A percentile compares a stretch with the other conserved stretches of the same genome.
Conservation (phyloP, 1,139 yeast genomes). For the Lipomyces yarrowii region DNA sequence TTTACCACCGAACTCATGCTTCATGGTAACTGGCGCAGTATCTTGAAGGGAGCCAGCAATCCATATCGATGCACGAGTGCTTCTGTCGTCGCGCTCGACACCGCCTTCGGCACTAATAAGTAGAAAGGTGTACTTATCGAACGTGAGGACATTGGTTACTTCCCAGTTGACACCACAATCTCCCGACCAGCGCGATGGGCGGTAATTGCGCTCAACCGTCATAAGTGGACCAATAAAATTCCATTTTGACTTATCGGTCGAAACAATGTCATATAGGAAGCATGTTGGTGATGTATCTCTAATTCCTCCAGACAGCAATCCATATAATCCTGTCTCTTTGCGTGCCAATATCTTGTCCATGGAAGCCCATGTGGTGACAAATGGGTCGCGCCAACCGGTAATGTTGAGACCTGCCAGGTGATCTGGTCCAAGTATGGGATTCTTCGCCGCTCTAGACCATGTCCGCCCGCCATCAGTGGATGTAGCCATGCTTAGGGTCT, state of each 20-base stretch:
- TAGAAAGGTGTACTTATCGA: neutral
- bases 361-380: constrained; percentile 10
- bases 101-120: constrained; percentile 14
- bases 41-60: neutral
- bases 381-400: constrained; percentile 20
- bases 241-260: constrained; percentile 1
- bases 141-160: constrained; percentile 6
- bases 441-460: constrained; percentile 1
- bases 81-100: neutral
- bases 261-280: constrained; percentile 8
- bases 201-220: constrained; percentile 5
- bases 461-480: constrained; percentile 13
- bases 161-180: constrained; percentile 18
- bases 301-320: constrained; percentile 14
- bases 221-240: constrained; percentile 10
- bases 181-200: constrained; percentile 13
- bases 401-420: constrained; percentile 3
- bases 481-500: constrained; percentile 11
- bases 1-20: constrained; percentile 5
- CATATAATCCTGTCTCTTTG: constrained; percentile 2
- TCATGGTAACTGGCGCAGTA: neutral
- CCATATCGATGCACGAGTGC: constrained; percentile 4
- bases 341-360: constrained; percentile 6
- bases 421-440: constrained; percentile 9
- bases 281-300: constrained; percentile 7